Base-by-base conservation (phyloP, 2,329 filamentous ascomycete species). In the Sporothrix dimorphospora region DNA sequence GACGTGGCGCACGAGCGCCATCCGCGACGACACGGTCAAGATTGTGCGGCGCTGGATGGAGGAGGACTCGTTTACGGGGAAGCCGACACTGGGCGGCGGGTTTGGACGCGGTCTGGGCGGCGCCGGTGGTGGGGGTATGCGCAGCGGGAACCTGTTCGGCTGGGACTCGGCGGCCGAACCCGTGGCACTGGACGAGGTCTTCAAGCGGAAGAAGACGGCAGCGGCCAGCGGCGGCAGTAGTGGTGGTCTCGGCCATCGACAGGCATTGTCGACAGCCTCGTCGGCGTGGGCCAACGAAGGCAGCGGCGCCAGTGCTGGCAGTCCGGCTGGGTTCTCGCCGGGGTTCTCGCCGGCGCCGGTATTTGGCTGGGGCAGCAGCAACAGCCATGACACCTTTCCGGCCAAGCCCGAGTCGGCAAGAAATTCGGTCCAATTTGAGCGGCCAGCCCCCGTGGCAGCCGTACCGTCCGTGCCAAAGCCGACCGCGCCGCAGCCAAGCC, bases 21-120 rank as follows among this genome's bases (percentile, higher is more conserved):
- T 89, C 1, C 87, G 87, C 30, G 79, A 80, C 14, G 84, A 88
- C 9, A 87, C 85, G 0, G 83, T 89, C 72, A 84, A 85, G 72
- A 88, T 88, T 53, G 89, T 91, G 21, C 83, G 86, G 34, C 84
- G 88, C 34, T 92, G 90, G 90, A 89, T 91, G 84, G 87, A 90
- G 75, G 87, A 91, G 75, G 89, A 89, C 75, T 87, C 87, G 0
- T 86, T 88, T 38, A 82, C 85, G 1, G 87, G 88, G 1, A 84
- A 85, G 65, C 79, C 83, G 14, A 81, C 81, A 0, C 79, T 86
- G 8, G 83, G 83, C 5, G 69, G 65, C 27, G 77, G 51, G 16
- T 47, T 51, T 16, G 42, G 61, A 16, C 61, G 61, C 53, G 49
- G 53, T 3, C 21, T 59, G 38, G 38, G 38, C 11, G 40, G 53